Evolutionary conservation across 768 basidiomycete genomes (phyloP).

Genomic region (Leccinum uliginosum): DNA sequence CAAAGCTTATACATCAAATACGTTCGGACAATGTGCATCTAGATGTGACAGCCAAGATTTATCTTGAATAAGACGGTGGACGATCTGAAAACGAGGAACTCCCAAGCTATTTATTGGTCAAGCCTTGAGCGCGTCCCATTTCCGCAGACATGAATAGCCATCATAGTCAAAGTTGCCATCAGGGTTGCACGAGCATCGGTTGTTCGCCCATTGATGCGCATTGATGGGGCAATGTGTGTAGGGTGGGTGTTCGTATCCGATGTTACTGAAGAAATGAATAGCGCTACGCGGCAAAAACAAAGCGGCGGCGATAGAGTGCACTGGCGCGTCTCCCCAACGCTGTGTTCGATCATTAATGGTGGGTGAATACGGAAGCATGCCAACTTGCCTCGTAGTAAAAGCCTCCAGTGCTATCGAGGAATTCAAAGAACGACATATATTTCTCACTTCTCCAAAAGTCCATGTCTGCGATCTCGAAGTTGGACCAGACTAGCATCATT

Average conservation of each 20-base stretch:
- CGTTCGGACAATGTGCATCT: not conserved
- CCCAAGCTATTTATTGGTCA: not conserved
- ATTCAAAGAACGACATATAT: slow-evolving; percentile 81
- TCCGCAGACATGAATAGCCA: slow-evolving; percentile 25
- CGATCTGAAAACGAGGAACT: not conserved
- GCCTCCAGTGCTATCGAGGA: slow-evolving; percentile 74
- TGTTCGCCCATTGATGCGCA: slow-evolving; percentile 16
- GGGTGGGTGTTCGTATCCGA: slow-evolving; percentile 43
- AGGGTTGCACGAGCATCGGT: slow-evolving; percentile 25
- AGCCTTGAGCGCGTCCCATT: slow-evolving; percentile 20
- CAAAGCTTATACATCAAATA: not conserved
- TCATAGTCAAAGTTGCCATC: slow-evolving; percentile 24
- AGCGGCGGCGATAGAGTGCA: slow-evolving; percentile 89
- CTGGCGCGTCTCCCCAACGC: slow-evolving; percentile 94
- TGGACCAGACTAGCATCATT: slow-evolving; percentile 70
- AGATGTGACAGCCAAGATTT: not conserved
- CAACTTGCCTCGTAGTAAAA: slow-evolving; percentile 77
- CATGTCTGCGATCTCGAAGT: slow-evolving; percentile 87
- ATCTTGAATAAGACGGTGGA: not conserved
- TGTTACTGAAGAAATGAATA: slow-evolving; percentile 93
- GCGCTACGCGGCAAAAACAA: slow-evolving; percentile 84
- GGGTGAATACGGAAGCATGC: not conserved
- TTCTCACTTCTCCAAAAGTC: slow-evolving; percentile 83
- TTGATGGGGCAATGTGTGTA: slow-evolving; percentile 25
- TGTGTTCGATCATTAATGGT: slow-evolving; percentile 26